Evolutionary conservation across 2,329 filamentous ascomycete species (phyloP).

Genomic region (Plectosphaerella plurivora): DNA sequence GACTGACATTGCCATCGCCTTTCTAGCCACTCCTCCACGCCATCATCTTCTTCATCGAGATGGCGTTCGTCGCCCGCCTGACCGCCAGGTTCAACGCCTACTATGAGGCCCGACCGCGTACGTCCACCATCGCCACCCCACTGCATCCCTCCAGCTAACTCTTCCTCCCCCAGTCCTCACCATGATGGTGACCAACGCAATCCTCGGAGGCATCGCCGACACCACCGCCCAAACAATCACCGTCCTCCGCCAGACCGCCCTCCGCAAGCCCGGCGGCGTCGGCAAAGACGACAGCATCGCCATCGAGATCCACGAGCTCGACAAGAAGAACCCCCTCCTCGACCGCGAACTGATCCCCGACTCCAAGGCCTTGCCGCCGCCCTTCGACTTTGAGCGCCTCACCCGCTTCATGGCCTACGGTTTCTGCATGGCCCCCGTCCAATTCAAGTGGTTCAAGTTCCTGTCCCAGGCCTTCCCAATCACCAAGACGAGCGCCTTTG

Average conservation of each 20-base stretch:
- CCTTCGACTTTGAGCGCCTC: conserved; percentile 93
- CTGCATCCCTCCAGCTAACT: neutral
- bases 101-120: conserved; percentile 84
- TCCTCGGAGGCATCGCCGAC: conserved; percentile 92
- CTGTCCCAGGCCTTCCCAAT: conserved; percentile 79
- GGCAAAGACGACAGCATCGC: conserved; percentile 67
- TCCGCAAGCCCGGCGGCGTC: conserved; percentile 57
- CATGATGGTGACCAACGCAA: conserved; percentile 98
- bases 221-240: conserved; percentile 94
- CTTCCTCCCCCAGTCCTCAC: conserved; percentile 66
- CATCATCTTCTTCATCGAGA: conserved; percentile 81
- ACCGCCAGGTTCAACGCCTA: conserved; percentile 87
- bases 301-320: conserved; percentile 85
- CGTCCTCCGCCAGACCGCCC: conserved; percentile 64
- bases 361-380: conserved; percentile 62
- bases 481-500: conserved; percentile 67
- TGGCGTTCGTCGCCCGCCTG: conserved; percentile 78
- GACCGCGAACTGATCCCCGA: conserved; percentile 63
- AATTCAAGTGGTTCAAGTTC: conserved; percentile 95
- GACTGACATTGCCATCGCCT: neutral
- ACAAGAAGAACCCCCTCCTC: conserved; percentile 69
- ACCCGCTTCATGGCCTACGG: conserved; percentile 96
- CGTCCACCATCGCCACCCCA: neutral
- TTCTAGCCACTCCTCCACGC: conserved; percentile 79
- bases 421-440: conserved; percentile 91